Evolutionary conservation across 805 yeast genomes (phyloP).

Genomic region (Lachancea sp.): DNA sequence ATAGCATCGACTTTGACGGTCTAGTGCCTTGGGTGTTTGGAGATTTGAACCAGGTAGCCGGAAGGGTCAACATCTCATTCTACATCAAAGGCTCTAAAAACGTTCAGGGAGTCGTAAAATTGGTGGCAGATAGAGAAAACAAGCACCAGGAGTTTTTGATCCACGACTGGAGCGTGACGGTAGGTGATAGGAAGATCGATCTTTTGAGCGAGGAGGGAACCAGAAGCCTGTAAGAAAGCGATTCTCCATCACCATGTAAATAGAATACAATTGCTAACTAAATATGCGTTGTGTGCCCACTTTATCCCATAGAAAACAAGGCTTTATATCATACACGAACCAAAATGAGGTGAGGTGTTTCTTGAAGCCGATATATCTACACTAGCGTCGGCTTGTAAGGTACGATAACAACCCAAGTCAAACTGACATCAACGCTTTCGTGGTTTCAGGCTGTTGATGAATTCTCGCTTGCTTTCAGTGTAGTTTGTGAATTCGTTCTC

Average conservation of each 20-base stretch:
- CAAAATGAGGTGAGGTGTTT: too few relatives aligned
- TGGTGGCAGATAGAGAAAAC: conserved; percentile 66
- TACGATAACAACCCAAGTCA: too few relatives aligned
- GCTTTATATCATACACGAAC: neutral
- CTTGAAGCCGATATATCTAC: too few relatives aligned
- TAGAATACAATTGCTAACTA: neutral
- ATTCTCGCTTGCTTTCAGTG: conserved; percentile 37
- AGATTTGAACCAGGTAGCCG: conserved; percentile 73
- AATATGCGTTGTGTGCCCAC: neutral
- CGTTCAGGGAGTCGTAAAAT: conserved; percentile 45
- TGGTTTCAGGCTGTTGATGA: conserved; percentile 37
- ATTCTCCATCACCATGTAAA: conserved; percentile 3
- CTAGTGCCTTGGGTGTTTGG: conserved; percentile 85
- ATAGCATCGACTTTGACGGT: conserved; percentile 64
- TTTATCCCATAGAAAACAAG: neutral
- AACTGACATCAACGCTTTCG: conserved; percentile 19
- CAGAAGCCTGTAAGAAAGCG: conserved; percentile 13
- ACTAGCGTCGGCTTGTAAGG: too few relatives aligned
- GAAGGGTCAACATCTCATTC: conserved; percentile 69
- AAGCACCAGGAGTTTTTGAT: conserved; percentile 52
- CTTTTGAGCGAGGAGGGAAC: conserved; percentile 43
- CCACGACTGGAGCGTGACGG: conserved; percentile 54
- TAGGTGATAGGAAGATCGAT: conserved; percentile 42
- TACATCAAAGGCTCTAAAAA: conserved; percentile 60
- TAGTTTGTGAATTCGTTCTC: conserved; percentile 44